A percentile compares a stretch with the other conserved stretches of the same genome.
Evolutionary conservation across 1,284 basidiomycete species (phyloP).

Genomic region (Gymnopus androsaceus): DNA sequence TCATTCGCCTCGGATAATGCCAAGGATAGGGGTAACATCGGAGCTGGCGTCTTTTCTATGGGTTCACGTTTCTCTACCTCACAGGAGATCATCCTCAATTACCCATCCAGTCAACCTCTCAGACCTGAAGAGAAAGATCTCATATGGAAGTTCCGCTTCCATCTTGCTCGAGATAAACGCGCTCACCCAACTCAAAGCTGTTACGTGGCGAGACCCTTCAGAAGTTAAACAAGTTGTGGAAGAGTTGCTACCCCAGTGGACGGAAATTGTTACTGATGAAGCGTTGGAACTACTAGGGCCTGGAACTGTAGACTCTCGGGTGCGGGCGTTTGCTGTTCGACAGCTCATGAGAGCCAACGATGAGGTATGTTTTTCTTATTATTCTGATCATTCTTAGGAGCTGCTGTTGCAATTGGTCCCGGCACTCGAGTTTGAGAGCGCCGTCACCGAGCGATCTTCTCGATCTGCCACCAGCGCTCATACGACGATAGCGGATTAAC

Average conservation of each 20-base stretch:
- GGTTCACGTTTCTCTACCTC: slow-evolving; percentile 2
- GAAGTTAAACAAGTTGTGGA: slow-evolving; percentile 99
- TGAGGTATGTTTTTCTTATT: slow-evolving; percentile 80
- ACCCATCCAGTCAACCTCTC: slow-evolving; percentile 86
- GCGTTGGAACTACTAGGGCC: slow-evolving; percentile 94
- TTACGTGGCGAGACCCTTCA: slow-evolving; percentile 94
- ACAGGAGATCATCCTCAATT: slow-evolving; percentile 88
- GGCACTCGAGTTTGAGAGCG: slow-evolving; percentile 92
- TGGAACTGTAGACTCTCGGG: slow-evolving; percentile 86
- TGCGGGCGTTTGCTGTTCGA: slow-evolving; percentile 92
- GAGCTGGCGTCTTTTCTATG: slow-evolving; percentile 50
- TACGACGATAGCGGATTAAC: slow-evolving; percentile 85
- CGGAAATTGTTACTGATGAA: slow-evolving; percentile 95
- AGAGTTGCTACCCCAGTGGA: slow-evolving; percentile 94
- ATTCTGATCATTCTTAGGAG: slow-evolving; percentile 58
- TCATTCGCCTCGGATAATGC: slow-evolving; percentile 65
- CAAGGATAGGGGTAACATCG: slow-evolving; percentile 91
- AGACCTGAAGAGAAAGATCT: slow-evolving; percentile 93
- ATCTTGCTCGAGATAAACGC: slow-evolving; percentile 86
- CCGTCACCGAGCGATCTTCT: slow-evolving; percentile 67
- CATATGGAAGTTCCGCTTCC: slow-evolving; percentile 99
- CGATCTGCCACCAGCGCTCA: slow-evolving; percentile 70
- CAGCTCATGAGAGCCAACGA: slow-evolving; percentile 92
- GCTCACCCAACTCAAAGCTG: slow-evolving; percentile 96
- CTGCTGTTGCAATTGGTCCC: slow-evolving; percentile 94